These are phyloP conservation scores for Carnegiea gigantea DNA, from an alignment of 179 eudicot genomes.

Conservation along the genomic window DNA sequence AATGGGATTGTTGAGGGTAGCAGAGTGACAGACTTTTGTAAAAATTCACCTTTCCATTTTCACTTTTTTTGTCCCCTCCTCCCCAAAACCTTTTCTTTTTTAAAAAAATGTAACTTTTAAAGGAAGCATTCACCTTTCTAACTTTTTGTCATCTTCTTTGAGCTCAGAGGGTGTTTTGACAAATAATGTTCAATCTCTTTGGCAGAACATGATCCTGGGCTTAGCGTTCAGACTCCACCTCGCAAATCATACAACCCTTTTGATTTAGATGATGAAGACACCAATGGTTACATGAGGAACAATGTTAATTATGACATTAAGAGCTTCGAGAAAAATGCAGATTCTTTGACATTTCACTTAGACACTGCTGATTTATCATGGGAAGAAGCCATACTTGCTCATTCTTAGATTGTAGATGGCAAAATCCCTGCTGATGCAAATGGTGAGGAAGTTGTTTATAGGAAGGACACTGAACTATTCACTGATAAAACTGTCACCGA, in stretches of 20 bases:
- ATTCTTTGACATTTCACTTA: constrained; percentile 38
- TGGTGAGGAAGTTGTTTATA: constrained; percentile 24
- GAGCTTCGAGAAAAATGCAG: constrained; percentile 39
- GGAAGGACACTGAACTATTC: constrained; percentile 37
- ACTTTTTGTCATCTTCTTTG: constrained; percentile 26
- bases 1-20: constrained; percentile 27
- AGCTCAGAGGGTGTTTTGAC: constrained; percentile 8
- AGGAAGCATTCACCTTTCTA: constrained; percentile 23
- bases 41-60: constrained; percentile 18
- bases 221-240: not conserved
- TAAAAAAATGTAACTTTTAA: constrained; percentile 17
- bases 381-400: constrained; percentile 43
- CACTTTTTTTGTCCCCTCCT: not conserved
- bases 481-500: too few species aligned
- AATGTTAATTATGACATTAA: constrained; percentile 36
- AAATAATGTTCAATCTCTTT: not conserved
- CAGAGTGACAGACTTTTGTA: constrained; percentile 25
- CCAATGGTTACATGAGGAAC: constrained; percentile 19
- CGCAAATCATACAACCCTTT: too few species aligned
- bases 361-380: constrained; percentile 40
- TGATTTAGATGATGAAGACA: too few species aligned
- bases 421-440: constrained; percentile 24
- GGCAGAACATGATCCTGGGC: constrained; percentile 40
- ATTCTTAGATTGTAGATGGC: constrained; percentile 26
- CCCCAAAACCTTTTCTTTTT: not conserved